Base-by-base conservation (phyloP, 805 yeast genomes). In the Lachancea meyersii region DNA sequence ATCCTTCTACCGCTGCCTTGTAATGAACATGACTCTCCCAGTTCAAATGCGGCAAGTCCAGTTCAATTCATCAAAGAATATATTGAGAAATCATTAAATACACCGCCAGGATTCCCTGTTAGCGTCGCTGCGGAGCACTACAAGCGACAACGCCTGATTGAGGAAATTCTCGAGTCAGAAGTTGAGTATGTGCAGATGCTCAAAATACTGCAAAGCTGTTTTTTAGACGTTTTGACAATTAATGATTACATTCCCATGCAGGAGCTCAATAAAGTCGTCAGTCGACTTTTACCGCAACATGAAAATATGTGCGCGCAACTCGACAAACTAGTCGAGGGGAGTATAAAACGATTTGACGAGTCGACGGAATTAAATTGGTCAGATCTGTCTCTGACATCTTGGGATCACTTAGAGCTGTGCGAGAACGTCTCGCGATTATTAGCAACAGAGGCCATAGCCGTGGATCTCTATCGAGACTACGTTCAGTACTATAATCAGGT, bases 41-140 rank as follows among this genome's bases (percentile, higher is more conserved):
- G 44, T 28, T 35, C 44, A 18, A 40, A 35, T 23, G 24, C 31
- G 14, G 41, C 41, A 18, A 42, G 45, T 16, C 45, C 45, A 13
- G 45, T 42, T 8, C 45, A 42, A 30, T 42, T 36, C 23, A 42
- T 42, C 24, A 42, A 37, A 16, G 45, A 42, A n/a, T 42, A 42
- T 34, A 42, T 42, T 11, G 45, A 42, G 22, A 33, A 37, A n/a
- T 24, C 45, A 7, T 27, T 42, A 4, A 42, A 37, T 23, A 36
- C 41, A 9, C 45, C 45, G 21, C 45, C 45, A 3, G 41, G 41
- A 8, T 22, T 37, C 21, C 38, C 41, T 14, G 21, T 37, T 19
- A 37, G 41, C 18, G 41, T 32, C 14, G 38, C 38, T 14, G 38
- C 40, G n/a, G 37, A 31, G 21, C 45, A 42, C 24, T 42, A 42